phyloP scores from a whole-genome alignment of 768 basidiomycete species.

The Boletus huronensis region DNA sequence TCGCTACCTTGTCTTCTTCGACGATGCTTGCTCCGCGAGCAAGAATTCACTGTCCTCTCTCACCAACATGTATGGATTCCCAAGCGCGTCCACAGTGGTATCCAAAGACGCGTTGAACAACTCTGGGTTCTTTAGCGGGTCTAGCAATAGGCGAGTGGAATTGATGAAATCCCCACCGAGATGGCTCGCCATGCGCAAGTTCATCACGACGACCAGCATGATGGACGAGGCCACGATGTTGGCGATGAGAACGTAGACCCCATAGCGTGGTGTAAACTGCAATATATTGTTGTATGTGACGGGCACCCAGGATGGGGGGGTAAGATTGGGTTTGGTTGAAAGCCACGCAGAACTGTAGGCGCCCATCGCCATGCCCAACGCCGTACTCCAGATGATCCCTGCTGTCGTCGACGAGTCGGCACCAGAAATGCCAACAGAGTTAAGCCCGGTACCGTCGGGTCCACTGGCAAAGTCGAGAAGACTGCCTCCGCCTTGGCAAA shows the following conservation, averaged over 20 bases:
- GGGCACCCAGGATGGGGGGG: too few species aligned
- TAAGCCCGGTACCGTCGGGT: neutral
- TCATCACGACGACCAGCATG: constrained; percentile 2
- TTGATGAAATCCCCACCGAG: constrained; percentile 2
- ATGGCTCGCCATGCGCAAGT: neutral
- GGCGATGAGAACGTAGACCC: neutral
- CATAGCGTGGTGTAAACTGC: neutral
- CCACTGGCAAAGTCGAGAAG: neutral
- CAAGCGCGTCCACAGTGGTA: neutral
- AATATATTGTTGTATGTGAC: neutral
- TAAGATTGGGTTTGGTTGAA: too few species aligned
- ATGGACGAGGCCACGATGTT: neutral
- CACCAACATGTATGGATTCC: constrained; percentile 1
- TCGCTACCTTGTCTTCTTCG: too few species aligned
- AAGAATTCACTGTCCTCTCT: neutral
- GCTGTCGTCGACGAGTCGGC: too few species aligned
- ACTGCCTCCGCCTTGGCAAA: neutral
- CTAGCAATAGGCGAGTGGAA: neutral
- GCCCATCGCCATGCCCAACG: neutral
- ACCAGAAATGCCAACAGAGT: too few species aligned
- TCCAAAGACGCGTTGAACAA: constrained; percentile 3
- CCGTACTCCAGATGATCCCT: neutral
- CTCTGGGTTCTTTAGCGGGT: neutral
- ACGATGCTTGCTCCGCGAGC: too few species aligned
- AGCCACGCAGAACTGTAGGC: neutral